Evolutionary conservation across 805 yeast species (phyloP).

Genomic region (Saccharomycopsis babjevae): DNA sequence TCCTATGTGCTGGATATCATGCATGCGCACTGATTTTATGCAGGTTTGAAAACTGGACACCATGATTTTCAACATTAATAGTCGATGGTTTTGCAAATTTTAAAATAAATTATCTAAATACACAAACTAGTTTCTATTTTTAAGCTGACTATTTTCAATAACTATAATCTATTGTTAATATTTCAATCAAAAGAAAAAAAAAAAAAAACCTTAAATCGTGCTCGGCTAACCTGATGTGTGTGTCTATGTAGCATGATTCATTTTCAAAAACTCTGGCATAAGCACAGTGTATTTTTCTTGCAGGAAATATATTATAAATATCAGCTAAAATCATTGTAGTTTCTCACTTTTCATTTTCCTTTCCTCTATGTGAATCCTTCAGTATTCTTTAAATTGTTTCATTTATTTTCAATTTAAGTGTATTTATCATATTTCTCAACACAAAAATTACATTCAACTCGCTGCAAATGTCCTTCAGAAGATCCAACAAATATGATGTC

Average conservation of each 20-base stretch:
- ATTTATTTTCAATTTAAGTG: background rate
- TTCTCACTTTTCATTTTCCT: background rate
- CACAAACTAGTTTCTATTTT: background rate
- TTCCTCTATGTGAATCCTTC: background rate
- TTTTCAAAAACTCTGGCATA: background rate
- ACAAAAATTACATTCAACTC: background rate
- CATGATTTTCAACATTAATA: background rate
- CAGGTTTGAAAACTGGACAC: background rate
- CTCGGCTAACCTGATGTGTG: background rate
- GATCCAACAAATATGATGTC: constrained; percentile 41
- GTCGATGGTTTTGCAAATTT: background rate
- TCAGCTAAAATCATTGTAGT: background rate
- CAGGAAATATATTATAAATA: background rate
- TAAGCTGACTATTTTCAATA: background rate
- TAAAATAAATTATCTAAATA: too few species aligned
- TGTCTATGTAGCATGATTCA: background rate
- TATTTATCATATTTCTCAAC: background rate
- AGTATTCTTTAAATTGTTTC: background rate
- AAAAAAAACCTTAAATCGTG: background rate
- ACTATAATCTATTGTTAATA: background rate
- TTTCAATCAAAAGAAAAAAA: background rate
- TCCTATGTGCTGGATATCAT: background rate
- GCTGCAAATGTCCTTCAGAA: constrained; percentile 16
- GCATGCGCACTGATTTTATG: background rate
- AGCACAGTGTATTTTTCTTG: background rate